phyloP scores from a whole-genome alignment of 129 eudicot species.

The Chrysanthemum lavandulifolium region DNA sequence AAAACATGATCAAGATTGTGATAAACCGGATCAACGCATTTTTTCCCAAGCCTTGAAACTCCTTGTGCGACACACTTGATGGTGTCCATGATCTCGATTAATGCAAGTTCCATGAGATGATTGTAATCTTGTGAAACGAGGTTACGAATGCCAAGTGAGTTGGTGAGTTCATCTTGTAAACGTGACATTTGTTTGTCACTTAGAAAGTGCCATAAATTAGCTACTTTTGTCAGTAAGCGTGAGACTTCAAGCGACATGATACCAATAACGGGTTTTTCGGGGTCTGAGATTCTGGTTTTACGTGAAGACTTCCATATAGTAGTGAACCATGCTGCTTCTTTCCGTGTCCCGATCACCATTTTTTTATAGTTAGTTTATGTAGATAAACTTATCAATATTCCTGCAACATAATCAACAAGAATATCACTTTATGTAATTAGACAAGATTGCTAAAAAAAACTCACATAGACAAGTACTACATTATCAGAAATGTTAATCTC shows the following conservation, averaged over 20 bases:
- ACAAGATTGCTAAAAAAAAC: not conserved
- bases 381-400: slow-evolving; percentile 9
- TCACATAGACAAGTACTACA: not conserved
- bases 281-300: slow-evolving; percentile 31
- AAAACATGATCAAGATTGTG: slow-evolving; percentile 58
- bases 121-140: slow-evolving; percentile 65
- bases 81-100: slow-evolving; percentile 57
- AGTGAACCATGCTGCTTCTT: slow-evolving; percentile 62
- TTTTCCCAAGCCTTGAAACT: slow-evolving; percentile 72
- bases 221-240: slow-evolving; percentile 65
- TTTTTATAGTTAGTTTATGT: slow-evolving; percentile 5
- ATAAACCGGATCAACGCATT: slow-evolving; percentile 58
- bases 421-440: not conserved
- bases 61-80: slow-evolving; percentile 44
- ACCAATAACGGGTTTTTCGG: slow-evolving; percentile 59
- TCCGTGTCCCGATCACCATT: slow-evolving; percentile 45
- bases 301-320: slow-evolving; percentile 57
- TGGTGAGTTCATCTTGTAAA: slow-evolving; percentile 63
- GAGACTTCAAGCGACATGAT: slow-evolving; percentile 75
- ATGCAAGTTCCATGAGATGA: slow-evolving; percentile 65
- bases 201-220: slow-evolving; percentile 68
- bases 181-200: slow-evolving; percentile 52
- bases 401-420: slow-evolving; percentile 18
- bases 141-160: slow-evolving; percentile 56
- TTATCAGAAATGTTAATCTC: not conserved